Conservation (phyloP, 371 early-diverging fungal genomes). For the Mucor irregularis region DNA sequence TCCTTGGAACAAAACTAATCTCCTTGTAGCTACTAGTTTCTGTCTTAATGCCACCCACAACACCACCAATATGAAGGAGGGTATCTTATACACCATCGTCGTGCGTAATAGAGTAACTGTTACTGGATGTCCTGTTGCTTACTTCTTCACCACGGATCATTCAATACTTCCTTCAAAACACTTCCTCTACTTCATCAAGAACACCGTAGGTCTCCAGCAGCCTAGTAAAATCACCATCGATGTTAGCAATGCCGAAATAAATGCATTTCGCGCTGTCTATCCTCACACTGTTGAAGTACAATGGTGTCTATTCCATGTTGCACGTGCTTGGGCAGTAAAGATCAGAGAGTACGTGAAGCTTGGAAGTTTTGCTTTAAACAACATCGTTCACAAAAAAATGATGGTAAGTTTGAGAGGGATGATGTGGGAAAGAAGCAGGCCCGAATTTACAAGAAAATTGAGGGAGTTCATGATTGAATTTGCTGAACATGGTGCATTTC, state of each 20-base stretch:
- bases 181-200: background rate
- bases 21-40: background rate
- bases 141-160: background rate
- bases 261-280: background rate
- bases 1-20: too few species aligned
- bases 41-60: background rate
- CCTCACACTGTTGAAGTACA: background rate
- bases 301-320: conserved; percentile 5
- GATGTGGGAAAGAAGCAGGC: conserved; percentile 2
- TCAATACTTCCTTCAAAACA: background rate
- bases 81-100: background rate
- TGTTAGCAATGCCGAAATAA: background rate
- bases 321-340: background rate
- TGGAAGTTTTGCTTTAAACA: background rate
- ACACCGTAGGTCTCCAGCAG: background rate
- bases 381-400: background rate
- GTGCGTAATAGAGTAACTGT: background rate
- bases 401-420: background rate
- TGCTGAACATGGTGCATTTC: background rate
- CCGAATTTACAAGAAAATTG: background rate
- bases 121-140: conserved; percentile 8
- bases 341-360: background rate
- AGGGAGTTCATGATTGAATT: background rate
- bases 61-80: background rate
- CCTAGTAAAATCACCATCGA: background rate